Base-by-base conservation (phyloP, 805 yeast species). In the Jamesozyma jinghongensis region DNA sequence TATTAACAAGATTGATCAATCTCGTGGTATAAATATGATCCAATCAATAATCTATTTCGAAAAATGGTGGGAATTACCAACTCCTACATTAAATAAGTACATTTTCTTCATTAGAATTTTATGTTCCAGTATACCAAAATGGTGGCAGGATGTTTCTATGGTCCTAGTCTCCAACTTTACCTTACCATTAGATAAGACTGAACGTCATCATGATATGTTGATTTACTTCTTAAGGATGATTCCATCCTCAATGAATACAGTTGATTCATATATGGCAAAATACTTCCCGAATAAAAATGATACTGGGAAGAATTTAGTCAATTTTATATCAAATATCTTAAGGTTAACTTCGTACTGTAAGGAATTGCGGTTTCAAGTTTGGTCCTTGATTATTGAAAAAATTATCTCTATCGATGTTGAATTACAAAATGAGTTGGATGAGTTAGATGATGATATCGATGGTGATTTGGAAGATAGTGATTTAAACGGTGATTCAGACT, bases 381-480 rank as follows among this genome's bases (percentile, higher is more conserved):
- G 97, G 96, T 79, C 82, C 18, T 61, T 85, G 43, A 69, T 88
- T 13, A 67, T 87, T 31, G 95, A 90, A 59, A 75, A 79, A 46
- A 73, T 84, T 41, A 85, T 92, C 44, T 83, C 85, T 48, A 68
- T 92, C 36, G 98, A 90, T 62, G 96, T 88, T 4, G 97, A 87
- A 60, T 68, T 88, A 42, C 95, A 86, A 54, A 86, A 85, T 55
- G 92, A 83, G 51, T 64, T 85, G 43, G 95, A 87, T 52, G 95
- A 85, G 49, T 65, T 81, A 41, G 94, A 84, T 56, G 92, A 84
- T 48, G 82, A 76, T 41, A 77, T 79, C 34, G 81, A 73, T 34
- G 81, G 73, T 11, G 67, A 58, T 10, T 63, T 57, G 4, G 63
- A 53, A 3, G 61, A 54, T 12, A 33, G 36, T 1, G 63, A 60